Conservation (phyloP, 495 filamentous ascomycete species). For the Filosporella fistucella region DNA sequence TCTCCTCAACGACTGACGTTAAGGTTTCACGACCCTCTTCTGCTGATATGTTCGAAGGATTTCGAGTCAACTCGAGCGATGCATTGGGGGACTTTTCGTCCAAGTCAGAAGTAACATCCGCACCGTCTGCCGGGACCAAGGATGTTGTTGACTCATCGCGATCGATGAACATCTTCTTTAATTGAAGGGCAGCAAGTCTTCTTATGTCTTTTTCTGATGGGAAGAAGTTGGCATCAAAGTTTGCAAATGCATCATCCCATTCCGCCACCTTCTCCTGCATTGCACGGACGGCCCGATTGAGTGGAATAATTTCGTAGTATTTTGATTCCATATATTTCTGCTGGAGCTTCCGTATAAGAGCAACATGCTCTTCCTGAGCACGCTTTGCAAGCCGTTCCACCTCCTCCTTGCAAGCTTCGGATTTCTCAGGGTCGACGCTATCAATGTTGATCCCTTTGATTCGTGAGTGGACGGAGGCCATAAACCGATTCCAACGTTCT, state of each 20-base stretch:
- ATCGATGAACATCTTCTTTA: conserved; percentile 94
- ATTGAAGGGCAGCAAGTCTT: conserved; percentile 81
- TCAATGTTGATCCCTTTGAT: conserved; percentile 86
- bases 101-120: conserved; percentile 36
- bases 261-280: conserved; percentile 90
- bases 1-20: conserved; percentile 65
- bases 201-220: conserved; percentile 97
- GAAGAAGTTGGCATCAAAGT: conserved; percentile 92
- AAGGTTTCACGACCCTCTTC: conserved; percentile 67
- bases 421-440: conserved; percentile 81
- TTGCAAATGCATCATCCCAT: conserved; percentile 86
- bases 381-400: conserved; percentile 70
- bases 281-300: conserved; percentile 80
- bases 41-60: conserved; percentile 49
- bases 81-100: conserved; percentile 39
- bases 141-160: conserved; percentile 70
- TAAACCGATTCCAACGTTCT: conserved; percentile 78
- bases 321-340: conserved; percentile 87
- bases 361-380: conserved; percentile 73
- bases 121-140: conserved; percentile 57
- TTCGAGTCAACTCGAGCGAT: conserved; percentile 25
- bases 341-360: conserved; percentile 71
- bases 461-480: conserved; percentile 74
- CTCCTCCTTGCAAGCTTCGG: conserved; percentile 73
- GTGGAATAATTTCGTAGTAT: conserved; percentile 92